These are phyloP conservation scores for Petunia axillaris DNA, from an alignment of 257 asterid species.

Conservation along the genomic window DNA sequence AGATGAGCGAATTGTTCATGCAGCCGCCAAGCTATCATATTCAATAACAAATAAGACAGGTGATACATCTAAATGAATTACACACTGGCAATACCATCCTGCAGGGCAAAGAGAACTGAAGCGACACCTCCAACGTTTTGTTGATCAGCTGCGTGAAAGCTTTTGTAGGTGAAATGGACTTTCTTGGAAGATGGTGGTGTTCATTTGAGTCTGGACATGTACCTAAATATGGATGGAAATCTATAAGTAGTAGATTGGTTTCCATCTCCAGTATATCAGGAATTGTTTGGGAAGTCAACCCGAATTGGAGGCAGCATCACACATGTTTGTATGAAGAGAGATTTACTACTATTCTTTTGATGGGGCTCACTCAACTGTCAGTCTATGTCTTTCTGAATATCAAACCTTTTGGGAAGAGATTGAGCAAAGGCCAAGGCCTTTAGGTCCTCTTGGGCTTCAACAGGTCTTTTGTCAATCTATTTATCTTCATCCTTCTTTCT, in stretches of 20 bases:
- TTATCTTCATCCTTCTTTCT: not conserved
- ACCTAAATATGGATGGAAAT: constrained; percentile 64
- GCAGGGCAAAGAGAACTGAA: constrained; percentile 85
- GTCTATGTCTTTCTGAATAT: constrained; percentile 84
- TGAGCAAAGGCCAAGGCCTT: constrained; percentile 59
- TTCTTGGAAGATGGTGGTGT: constrained; percentile 82
- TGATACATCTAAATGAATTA: constrained; percentile 46
- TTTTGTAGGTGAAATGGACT: constrained; percentile 88
- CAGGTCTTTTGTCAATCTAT: constrained; percentile 49
- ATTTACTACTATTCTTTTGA: constrained; percentile 78
- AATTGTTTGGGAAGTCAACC: constrained; percentile 68
- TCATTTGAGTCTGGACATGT: constrained; percentile 76
- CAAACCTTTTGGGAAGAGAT: constrained; percentile 93
- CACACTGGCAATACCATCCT: constrained; percentile 52
- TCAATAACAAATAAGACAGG: constrained; percentile 39
- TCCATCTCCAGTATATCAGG: constrained; percentile 94
- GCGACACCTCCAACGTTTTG: constrained; percentile 66
- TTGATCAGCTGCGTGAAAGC: constrained; percentile 86
- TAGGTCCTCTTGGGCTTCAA: constrained; percentile 91
- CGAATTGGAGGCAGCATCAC: constrained; percentile 64
- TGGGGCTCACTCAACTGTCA: constrained; percentile 91
- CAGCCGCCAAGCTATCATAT: constrained; percentile 58
- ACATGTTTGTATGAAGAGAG: constrained; percentile 86
- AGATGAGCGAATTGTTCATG: constrained; percentile 87
- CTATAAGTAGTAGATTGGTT: constrained; percentile 72